These are phyloP conservation scores for Citrus unshiu DNA, from an alignment of 345 rosid species.

Conservation along the genomic window DNA sequence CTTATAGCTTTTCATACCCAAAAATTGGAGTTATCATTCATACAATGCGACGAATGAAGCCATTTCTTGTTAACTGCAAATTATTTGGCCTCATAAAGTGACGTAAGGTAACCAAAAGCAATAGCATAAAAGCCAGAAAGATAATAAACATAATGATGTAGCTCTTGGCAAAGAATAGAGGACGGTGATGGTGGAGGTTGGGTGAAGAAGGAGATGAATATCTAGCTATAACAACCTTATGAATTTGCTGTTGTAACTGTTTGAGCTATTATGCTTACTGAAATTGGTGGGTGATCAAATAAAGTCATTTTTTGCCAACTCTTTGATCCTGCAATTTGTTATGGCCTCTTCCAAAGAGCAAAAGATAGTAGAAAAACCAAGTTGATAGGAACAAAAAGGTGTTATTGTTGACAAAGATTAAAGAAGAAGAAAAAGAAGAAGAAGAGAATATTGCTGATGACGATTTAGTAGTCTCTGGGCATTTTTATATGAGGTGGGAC, in stretches of 20 bases:
- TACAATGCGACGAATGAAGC: background rate
- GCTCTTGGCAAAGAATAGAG: no score
- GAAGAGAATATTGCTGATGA: background rate
- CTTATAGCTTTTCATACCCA: background rate
- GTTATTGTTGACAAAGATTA: background rate
- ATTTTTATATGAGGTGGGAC: background rate
- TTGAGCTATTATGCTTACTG: background rate
- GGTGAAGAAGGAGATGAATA: background rate
- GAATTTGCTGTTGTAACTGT: background rate
- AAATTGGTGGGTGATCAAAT: background rate
- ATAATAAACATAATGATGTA: no score
- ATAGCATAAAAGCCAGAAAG: background rate
- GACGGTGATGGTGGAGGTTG: background rate
- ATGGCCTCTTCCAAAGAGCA: background rate
- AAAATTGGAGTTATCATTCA: background rate
- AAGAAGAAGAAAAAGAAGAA: background rate
- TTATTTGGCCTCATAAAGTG: background rate
- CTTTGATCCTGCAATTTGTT: background rate
- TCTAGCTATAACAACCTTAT: background rate
- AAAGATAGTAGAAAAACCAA: background rate
- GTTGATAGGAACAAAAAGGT: background rate
- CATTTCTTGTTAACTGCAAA: background rate
- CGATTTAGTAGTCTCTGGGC: background rate
- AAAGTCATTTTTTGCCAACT: background rate
- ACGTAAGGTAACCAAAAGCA: background rate